Base-by-base conservation (phyloP, 805 yeast genomes). In the Debaryomyces maramus region DNA sequence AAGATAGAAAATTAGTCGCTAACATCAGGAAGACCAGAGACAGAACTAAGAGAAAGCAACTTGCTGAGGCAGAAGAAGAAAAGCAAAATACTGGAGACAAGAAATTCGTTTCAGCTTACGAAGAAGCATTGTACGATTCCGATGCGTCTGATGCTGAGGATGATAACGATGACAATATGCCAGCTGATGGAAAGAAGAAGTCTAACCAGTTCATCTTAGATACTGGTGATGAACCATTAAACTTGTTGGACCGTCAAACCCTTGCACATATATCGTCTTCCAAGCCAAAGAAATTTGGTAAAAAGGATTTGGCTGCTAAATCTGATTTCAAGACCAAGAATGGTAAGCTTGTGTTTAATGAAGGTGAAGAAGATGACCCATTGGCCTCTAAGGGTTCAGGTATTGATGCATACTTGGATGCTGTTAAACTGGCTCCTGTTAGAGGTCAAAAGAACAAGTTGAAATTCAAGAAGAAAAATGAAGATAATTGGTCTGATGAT, bases 371-470 rank as follows among this genome's bases (percentile, higher is more conserved):
- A 3, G 73, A 73, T 32, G 84, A 79, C 53, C 64, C 64, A n/a
- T 56, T 68, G 50, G 56, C 57, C 17, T 63, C 65, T 19, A 66
- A 70, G 40, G 63, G 62, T 4, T 58, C 72, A 33, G 95, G 97
- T 13, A 78, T 91, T 48, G 86, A 86, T 57, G 98, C 97, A 0
- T 93, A 93, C 60, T 78, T 89, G 49, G 97, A 89, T 46, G 99
- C 99, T 5, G 88, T 93, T 17, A 84, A 80, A 61, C 86, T 85
- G 52, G 97, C 93, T 17, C 98, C 98, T 21, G 81, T 89, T 3
- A 83, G 96, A 64, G 97, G 97, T 43, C 97, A 88, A 71, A 81
- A 80, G 69, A 90, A 90, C 64, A 88, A 81, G 68, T 78, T 91
- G 74, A 91, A 89, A 67, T 91, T 80, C 70, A 87, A 85, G 67